These are phyloP conservation scores for Spongospora subterranea DNA, from an alignment of 208 protist genomes.

Conservation along the genomic window DNA sequence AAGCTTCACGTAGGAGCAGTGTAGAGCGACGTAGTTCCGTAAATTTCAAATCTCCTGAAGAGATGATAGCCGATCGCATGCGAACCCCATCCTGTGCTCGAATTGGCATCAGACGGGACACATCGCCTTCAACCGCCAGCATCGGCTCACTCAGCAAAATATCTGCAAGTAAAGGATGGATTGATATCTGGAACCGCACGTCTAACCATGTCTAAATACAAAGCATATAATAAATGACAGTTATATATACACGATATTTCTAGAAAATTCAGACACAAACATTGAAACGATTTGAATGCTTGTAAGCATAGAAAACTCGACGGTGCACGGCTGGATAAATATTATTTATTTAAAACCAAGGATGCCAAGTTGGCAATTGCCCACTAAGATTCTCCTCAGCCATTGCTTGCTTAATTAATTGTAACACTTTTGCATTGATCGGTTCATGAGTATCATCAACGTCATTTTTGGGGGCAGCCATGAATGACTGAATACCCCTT, in stretches of 20 bases:
- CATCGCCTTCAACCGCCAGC: no score
- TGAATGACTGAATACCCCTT: slow-evolving; percentile 47
- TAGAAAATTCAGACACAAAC: background rate
- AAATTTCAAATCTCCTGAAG: background rate
- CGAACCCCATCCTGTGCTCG: background rate
- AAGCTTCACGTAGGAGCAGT: background rate
- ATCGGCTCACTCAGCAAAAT: no score
- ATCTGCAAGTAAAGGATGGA: background rate
- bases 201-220: no score
- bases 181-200: background rate
- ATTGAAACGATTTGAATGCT: background rate
- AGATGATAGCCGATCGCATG: background rate
- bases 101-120: no score
- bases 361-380: slow-evolving; percentile 57
- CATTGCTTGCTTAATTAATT: slow-evolving; percentile 60
- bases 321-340: background rate
- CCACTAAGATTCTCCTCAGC: slow-evolving; percentile 9
- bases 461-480: slow-evolving; percentile 56
- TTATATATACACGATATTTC: background rate
- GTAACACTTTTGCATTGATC: slow-evolving; percentile 57
- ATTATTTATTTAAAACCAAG: slow-evolving; percentile 57
- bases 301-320: background rate
- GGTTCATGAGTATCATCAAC: background rate
- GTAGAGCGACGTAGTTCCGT: background rate
- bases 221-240: no score